A percentile compares a stretch with the other conserved stretches of the same genome.
These are phyloP conservation scores for Trichoderma hamatum DNA, from an alignment of 2,329 filamentous ascomycete genomes.

Conservation along the genomic window DNA sequence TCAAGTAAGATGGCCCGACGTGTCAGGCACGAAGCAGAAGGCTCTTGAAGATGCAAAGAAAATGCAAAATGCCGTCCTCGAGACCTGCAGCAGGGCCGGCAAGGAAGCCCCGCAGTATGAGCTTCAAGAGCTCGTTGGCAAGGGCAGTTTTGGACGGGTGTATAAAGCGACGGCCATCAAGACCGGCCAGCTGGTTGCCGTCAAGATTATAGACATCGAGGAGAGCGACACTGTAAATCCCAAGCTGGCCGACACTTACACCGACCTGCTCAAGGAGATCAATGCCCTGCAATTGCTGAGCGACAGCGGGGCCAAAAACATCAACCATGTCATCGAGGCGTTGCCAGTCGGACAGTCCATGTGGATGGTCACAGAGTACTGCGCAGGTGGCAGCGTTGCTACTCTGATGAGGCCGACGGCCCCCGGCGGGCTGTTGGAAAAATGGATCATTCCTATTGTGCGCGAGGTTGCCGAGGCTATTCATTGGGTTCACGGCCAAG, in stretches of 20 bases:
- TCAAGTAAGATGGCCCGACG: constrained; percentile 47
- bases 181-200: constrained; percentile 63
- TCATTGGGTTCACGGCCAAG: constrained; percentile 68
- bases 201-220: constrained; percentile 86
- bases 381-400: constrained; percentile 79
- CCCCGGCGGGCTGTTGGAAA: constrained; percentile 67
- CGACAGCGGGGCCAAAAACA: constrained; percentile 73
- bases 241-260: constrained; percentile 67
- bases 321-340: constrained; percentile 81
- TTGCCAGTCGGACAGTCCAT: constrained; percentile 76
- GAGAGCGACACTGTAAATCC: constrained; percentile 70
- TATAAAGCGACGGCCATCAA: constrained; percentile 63
- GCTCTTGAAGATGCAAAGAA: constrained; percentile 70
- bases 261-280: constrained; percentile 70
- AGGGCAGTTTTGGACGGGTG: constrained; percentile 73
- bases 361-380: constrained; percentile 89
- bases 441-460: constrained; percentile 69
- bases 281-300: constrained; percentile 71
- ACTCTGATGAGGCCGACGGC: constrained; percentile 70
- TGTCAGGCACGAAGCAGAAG: constrained; percentile 57
- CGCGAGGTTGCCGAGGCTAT: constrained; percentile 68
- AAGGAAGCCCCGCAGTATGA: constrained; percentile 66
- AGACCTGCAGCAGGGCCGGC: constrained; percentile 62
- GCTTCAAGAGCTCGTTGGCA: constrained; percentile 74
- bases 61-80: constrained; percentile 67